Evolutionary conservation across 1,284 basidiomycete species (phyloP).

Genomic region (Filobasidium uniguttulatum): DNA sequence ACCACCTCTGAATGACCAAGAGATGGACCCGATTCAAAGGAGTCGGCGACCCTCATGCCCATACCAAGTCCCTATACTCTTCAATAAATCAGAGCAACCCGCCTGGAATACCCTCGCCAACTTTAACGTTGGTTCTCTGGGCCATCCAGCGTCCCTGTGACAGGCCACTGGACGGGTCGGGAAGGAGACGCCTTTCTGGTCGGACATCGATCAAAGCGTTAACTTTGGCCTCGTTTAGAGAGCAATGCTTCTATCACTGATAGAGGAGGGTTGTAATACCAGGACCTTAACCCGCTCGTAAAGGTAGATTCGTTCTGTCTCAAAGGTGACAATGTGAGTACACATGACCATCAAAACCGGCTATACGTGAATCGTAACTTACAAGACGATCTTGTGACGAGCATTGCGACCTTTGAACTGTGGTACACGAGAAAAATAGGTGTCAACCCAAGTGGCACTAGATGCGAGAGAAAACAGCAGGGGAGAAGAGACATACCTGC

Average conservation of each 20-base stretch:
- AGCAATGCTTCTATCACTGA: constrained; percentile 17
- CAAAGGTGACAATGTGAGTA: background rate
- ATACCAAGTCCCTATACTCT: constrained; percentile 14
- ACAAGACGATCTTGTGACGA: constrained; percentile 2
- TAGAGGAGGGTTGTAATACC: constrained; percentile 35
- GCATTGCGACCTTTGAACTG: constrained; percentile 5
- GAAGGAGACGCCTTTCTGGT: constrained; percentile 36
- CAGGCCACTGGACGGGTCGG: constrained; percentile 2
- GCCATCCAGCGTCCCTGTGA: background rate
- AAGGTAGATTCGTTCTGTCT: constrained; percentile 17
- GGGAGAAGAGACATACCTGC: too few species aligned
- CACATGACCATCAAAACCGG: too few species aligned
- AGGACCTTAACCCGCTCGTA: constrained; percentile 40
- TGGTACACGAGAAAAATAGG: background rate
- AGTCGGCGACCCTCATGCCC: constrained; percentile 15
- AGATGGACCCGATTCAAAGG: background rate
- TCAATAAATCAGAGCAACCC: constrained; percentile 6
- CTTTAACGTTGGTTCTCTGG: constrained; percentile 3
- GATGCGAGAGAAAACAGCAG: too few species aligned
- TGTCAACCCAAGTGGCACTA: too few species aligned
- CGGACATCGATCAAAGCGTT: constrained; percentile 29
- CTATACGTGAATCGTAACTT: too few species aligned
- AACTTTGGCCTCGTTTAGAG: constrained; percentile 31
- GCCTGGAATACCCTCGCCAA: constrained; percentile 7
- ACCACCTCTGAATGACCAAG: background rate